A percentile compares a stretch with the other conserved stretches of the same genome.
phyloP scores from a whole-genome alignment of 192 early-diverging fungal species.

The Gryganskiella cystojenkinii region DNA sequence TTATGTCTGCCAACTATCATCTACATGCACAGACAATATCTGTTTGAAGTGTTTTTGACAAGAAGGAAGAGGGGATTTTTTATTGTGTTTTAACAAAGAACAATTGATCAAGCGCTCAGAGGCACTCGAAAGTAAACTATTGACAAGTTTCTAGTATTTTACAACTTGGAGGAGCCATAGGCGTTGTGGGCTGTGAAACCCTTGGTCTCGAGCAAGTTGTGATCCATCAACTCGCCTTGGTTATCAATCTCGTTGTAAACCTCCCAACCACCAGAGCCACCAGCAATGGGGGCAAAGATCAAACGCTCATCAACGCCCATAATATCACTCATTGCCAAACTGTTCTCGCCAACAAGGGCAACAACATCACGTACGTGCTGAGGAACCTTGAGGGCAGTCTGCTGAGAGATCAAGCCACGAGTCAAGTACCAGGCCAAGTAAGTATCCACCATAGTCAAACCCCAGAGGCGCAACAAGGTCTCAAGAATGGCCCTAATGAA shows the following conservation, averaged over 20 bases:
- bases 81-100: too few relatives aligned
- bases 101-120: too few relatives aligned
- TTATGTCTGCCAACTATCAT: too few relatives aligned
- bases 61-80: too few relatives aligned
- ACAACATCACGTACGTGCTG: slow-evolving; percentile 59
- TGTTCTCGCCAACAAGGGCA: slow-evolving; percentile 62
- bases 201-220: slow-evolving; percentile 28
- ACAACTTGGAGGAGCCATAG: slow-evolving; percentile 47
- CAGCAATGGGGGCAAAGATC: slow-evolving; percentile 78
- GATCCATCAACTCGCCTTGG: slow-evolving; percentile 61
- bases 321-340: slow-evolving; percentile 63
- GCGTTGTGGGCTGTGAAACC: slow-evolving; percentile 49
- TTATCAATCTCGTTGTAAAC: slow-evolving; percentile 74
- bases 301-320: slow-evolving; percentile 68
- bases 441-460: slow-evolving; percentile 56
- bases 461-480: slow-evolving; percentile 62
- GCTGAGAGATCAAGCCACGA: slow-evolving; percentile 58
- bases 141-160: too few relatives aligned
- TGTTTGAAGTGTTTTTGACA: too few relatives aligned
- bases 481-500: slow-evolving; percentile 49
- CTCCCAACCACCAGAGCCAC: slow-evolving; percentile 66
- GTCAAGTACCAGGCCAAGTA: slow-evolving; percentile 71
- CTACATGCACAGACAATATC: too few relatives aligned
- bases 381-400: slow-evolving; percentile 56
- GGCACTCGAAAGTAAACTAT: too few relatives aligned